Conservation (phyloP, 768 basidiomycete genomes). For the Crepidotus variabilis region DNA sequence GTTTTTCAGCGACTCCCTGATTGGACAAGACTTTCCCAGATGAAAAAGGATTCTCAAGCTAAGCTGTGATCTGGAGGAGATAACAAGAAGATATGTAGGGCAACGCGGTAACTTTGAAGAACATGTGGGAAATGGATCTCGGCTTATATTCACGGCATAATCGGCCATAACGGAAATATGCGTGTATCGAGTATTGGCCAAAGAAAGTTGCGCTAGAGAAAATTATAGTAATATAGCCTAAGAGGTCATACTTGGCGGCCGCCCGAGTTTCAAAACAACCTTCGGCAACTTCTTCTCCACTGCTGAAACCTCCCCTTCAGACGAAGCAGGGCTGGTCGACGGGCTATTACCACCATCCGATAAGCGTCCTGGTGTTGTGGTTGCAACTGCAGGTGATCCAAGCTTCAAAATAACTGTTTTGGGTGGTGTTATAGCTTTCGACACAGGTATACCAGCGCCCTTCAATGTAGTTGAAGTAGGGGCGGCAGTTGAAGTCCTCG, state of each 20-base stretch:
- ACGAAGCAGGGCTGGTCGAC: constrained; percentile 11
- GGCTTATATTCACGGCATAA: no score
- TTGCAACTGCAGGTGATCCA: background rate
- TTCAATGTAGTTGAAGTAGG: constrained; percentile 1
- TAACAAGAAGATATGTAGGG: no score
- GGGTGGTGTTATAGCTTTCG: constrained; percentile 1
- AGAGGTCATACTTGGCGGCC: constrained; percentile 25
- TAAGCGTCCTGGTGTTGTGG: constrained; percentile 4
- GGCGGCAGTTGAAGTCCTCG: background rate
- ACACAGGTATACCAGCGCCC: background rate
- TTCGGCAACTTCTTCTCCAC: constrained; percentile 45
- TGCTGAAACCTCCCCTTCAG: constrained; percentile 12
- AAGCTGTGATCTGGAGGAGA: no score
- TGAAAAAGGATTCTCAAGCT: no score
- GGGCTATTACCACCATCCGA: constrained; percentile 13
- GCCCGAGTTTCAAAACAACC: constrained; percentile 53
- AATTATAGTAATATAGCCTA: no score
- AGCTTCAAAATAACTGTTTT: background rate
- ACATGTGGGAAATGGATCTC: no score
- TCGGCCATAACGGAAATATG: no score
- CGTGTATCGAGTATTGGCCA: no score
- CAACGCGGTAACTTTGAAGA: no score
- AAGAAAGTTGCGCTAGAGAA: no score
- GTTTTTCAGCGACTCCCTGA: no score
- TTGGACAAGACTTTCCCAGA: no score